These are phyloP conservation scores for Cichorium intybus DNA, from an alignment of 140 eudicot species.

Conservation along the genomic window DNA sequence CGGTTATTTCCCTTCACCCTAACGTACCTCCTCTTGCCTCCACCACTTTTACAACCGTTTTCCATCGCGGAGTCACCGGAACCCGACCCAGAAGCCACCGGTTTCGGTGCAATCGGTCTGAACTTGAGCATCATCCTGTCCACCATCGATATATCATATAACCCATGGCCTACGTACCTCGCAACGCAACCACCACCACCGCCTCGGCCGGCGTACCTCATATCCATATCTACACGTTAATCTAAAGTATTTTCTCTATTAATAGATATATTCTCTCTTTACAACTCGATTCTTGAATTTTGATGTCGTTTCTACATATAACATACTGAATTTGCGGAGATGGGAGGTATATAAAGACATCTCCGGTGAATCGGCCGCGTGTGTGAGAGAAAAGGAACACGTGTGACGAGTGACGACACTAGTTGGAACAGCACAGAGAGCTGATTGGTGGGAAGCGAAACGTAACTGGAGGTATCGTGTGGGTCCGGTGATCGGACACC, in stretches of 20 bases:
- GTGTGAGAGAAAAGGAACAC: constrained; percentile 16
- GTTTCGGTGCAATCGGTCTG: constrained; percentile 75
- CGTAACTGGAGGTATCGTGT: constrained; percentile 33
- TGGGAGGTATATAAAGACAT: constrained; percentile 18
- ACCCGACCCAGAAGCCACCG: constrained; percentile 20
- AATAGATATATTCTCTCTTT: constrained; percentile 4
- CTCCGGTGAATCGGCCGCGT: constrained; percentile 31
- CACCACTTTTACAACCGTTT: constrained; percentile 1
- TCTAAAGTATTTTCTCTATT: constrained; percentile 22
- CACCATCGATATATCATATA: constrained; percentile 37
- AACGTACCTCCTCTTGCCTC: constrained; percentile 40
- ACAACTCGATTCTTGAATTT: not conserved
- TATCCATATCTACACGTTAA: not conserved
- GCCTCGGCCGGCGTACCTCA: constrained; percentile 5
- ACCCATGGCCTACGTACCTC: constrained; percentile 33
- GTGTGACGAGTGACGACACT: constrained; percentile 23
- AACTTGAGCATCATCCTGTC: constrained; percentile 58
- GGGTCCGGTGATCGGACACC: not conserved
- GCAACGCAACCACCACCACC: constrained; percentile 63
- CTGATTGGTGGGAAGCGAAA: constrained; percentile 19
- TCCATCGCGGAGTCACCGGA: constrained; percentile 23
- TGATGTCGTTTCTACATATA: not conserved
- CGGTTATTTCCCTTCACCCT: not conserved
- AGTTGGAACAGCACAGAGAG: constrained; percentile 8
- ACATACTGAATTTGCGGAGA: not conserved